Conservation (phyloP, 2,329 filamentous ascomycete species). For the Colletotrichum melonis region DNA sequence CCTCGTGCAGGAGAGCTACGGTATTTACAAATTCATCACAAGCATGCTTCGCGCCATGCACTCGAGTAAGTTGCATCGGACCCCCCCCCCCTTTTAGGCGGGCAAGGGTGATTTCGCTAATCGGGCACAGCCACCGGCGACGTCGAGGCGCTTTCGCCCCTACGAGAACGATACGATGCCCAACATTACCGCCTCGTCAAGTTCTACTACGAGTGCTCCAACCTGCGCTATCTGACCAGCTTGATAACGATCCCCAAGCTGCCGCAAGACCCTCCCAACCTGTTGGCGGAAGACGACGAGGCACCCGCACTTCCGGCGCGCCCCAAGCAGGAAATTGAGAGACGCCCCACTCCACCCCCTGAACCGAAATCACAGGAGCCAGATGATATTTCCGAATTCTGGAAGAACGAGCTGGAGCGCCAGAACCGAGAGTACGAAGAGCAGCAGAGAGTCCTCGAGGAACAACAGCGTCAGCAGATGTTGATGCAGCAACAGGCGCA, state of each 20-base stretch:
- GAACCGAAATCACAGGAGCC: slow-evolving; percentile 81
- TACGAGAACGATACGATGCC: slow-evolving; percentile 90
- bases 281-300: slow-evolving; percentile 86
- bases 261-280: slow-evolving; percentile 91
- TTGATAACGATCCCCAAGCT: slow-evolving; percentile 96
- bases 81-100: background rate
- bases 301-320: slow-evolving; percentile 85
- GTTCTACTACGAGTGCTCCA: slow-evolving; percentile 99
- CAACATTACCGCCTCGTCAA: slow-evolving; percentile 97
- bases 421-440: slow-evolving; percentile 96
- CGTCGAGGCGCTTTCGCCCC: slow-evolving; percentile 88
- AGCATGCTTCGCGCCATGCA: slow-evolving; percentile 99
- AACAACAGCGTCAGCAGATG: slow-evolving; percentile 86
- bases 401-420: slow-evolving; percentile 90
- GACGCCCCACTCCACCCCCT: slow-evolving; percentile 75
- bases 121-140: slow-evolving; percentile 80
- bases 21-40: slow-evolving; percentile 99
- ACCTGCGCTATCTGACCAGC: slow-evolving; percentile 94
- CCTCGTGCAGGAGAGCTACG: slow-evolving; percentile 96
- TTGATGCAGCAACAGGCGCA: slow-evolving; percentile 85
- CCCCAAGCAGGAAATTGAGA: slow-evolving; percentile 79
- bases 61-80: slow-evolving; percentile 71
- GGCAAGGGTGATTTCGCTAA: slow-evolving; percentile 38
- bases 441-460: slow-evolving; percentile 88
- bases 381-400: slow-evolving; percentile 96